Evolutionary conservation across 768 basidiomycete species (phyloP).

Genomic region (Serendipita indica): DNA sequence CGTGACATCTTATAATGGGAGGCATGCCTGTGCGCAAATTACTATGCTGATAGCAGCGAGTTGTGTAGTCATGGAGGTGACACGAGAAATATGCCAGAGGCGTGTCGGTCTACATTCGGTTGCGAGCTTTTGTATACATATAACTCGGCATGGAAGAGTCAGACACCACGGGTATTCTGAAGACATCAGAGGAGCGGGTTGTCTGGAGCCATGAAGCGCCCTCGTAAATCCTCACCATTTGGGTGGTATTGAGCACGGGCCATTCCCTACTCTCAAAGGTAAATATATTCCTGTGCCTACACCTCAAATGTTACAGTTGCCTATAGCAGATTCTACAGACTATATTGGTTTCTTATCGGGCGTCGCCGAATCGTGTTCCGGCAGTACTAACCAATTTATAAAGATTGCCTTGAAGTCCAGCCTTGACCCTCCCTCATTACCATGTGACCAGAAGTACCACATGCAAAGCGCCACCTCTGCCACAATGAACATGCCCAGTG

Average conservation of each 20-base stretch:
- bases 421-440: background rate
- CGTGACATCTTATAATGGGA: slow-evolving; percentile 68
- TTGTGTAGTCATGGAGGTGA: slow-evolving; percentile 79
- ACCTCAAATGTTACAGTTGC: no score
- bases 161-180: no score
- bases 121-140: slow-evolving; percentile 33
- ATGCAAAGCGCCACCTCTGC: background rate
- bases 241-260: no score
- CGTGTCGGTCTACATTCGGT: slow-evolving; percentile 35
- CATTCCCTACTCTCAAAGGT: no score
- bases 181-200: no score
- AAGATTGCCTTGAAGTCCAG: background rate
- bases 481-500: background rate
- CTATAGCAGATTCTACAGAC: no score
- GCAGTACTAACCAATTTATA: slow-evolving; percentile 1
- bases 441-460: background rate
- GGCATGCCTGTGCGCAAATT: slow-evolving; percentile 41
- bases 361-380: no score
- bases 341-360: no score
- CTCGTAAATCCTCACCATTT: no score
- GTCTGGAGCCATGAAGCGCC: no score
- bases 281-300: no score
- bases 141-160: slow-evolving; percentile 91
- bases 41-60: slow-evolving; percentile 68
- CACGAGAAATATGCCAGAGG: slow-evolving; percentile 70